Percentiles rank a stretch among this genome's conserved stretches.
phyloP scores from a whole-genome alignment of 108 stramenopile genomes.

The Cyclotella sp. region DNA sequence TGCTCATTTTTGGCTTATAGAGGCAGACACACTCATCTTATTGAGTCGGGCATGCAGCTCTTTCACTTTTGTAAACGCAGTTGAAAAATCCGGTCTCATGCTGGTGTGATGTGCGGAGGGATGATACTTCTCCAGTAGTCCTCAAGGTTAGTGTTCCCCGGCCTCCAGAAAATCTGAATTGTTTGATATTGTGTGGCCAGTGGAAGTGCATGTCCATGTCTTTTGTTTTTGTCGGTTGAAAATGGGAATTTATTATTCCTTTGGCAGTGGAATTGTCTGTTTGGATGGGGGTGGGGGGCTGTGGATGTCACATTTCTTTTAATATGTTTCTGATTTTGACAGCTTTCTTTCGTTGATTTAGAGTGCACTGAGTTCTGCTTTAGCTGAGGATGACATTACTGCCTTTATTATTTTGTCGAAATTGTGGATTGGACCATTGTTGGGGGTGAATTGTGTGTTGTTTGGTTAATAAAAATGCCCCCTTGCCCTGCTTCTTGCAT shows the following conservation, averaged over 20 bases:
- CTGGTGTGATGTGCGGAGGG: not conserved
- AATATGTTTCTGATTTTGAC: too few relatives aligned
- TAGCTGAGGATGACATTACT: not conserved
- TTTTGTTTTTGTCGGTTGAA: too few relatives aligned
- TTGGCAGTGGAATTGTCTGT: too few relatives aligned
- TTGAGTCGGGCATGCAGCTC: not conserved
- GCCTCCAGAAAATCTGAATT: not conserved
- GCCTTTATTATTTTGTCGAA: too few relatives aligned
- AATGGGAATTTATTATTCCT: too few relatives aligned
- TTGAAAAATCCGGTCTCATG: not conserved
- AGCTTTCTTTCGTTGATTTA: too few relatives aligned
- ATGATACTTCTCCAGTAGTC: too few relatives aligned
- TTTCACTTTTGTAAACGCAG: not conserved
- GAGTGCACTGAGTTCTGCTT: too few relatives aligned
- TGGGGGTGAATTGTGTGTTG: not conserved
- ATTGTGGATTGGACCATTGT: too few relatives aligned
- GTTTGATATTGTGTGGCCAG: not conserved
- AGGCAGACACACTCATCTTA: not conserved
- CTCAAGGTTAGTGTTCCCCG: not conserved
- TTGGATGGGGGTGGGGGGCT: too few relatives aligned
- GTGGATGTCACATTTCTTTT: too few relatives aligned
- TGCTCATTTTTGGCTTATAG: not conserved
- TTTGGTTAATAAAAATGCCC: not conserved
- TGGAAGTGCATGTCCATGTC: too few relatives aligned
- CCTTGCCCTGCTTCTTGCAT: not conserved